Evolutionary conservation across 2,329 filamentous ascomycete genomes (phyloP).

Genomic region (Phialophora chinensis): DNA sequence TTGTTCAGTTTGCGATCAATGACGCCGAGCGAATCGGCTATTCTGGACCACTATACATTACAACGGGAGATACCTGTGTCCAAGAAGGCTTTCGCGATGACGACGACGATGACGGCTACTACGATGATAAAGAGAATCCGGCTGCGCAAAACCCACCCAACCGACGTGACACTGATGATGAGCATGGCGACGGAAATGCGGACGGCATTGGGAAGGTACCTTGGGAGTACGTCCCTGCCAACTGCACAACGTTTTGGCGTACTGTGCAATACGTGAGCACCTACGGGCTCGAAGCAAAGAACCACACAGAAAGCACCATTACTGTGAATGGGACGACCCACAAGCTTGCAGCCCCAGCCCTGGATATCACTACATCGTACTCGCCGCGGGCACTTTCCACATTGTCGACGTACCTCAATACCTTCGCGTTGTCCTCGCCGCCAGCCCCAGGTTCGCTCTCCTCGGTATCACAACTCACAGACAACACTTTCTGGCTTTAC

Average conservation of each 20-base stretch:
- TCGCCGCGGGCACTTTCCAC: constrained; percentile 10
- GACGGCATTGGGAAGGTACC: constrained; percentile 13
- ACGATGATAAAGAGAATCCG: neutral
- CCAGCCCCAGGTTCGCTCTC: constrained; percentile 8
- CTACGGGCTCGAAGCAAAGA: constrained; percentile 22
- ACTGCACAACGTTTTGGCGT: constrained; percentile 32
- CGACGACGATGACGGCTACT: constrained; percentile 9
- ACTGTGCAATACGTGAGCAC: constrained; percentile 29
- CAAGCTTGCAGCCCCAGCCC: constrained; percentile 27
- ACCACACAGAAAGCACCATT: constrained; percentile 21
- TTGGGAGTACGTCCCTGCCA: constrained; percentile 31
- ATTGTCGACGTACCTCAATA: constrained; percentile 25
- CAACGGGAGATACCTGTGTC: constrained; percentile 20
- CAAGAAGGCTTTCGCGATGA: constrained; percentile 24
- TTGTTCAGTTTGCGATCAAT: constrained; percentile 32
- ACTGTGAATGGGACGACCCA: constrained; percentile 19
- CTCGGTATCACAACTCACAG: constrained; percentile 16
- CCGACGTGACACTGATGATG: constrained; percentile 11
- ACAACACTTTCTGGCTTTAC: constrained; percentile 29
- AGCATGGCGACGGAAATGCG: constrained; percentile 1
- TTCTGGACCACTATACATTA: constrained; percentile 24
- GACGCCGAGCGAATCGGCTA: constrained; percentile 33
- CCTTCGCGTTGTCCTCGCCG: constrained; percentile 14
- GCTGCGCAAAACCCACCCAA: neutral
- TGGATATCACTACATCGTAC: constrained; percentile 34